Evolutionary conservation across 2,329 filamentous ascomycete genomes (phyloP).

Genomic region (Stachybotrys chartarum): DNA sequence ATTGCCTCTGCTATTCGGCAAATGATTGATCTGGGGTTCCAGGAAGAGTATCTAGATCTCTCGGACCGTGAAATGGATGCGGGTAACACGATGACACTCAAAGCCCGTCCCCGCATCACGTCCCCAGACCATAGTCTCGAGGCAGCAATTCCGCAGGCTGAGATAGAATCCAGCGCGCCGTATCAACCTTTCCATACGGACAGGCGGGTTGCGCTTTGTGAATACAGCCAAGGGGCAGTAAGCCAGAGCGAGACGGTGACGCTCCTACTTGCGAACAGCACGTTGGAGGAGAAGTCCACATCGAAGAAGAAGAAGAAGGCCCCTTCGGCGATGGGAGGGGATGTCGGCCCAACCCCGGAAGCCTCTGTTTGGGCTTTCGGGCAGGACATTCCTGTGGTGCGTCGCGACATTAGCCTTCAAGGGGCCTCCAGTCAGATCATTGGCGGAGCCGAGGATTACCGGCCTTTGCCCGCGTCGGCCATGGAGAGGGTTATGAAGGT

Average conservation of each 20-base stretch:
- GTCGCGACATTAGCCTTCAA: conserved; percentile 45
- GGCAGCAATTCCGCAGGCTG: conserved; percentile 65
- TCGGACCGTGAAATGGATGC: conserved; percentile 45
- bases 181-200: conserved; percentile 97
- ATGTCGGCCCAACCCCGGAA: conserved; percentile 8
- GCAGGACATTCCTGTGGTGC: conserved; percentile 40
- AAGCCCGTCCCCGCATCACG: conserved; percentile 27
- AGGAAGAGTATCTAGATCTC: conserved; percentile 49
- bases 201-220: conserved; percentile 69
- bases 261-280: conserved; percentile 31
- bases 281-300: conserved; percentile 29
- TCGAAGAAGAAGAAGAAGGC: conserved; percentile 29
- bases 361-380: conserved; percentile 52
- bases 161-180: conserved; percentile 91
- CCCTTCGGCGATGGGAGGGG: neutral
- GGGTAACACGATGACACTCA: conserved; percentile 46
- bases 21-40: conserved; percentile 40
- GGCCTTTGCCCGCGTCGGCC: conserved; percentile 54
- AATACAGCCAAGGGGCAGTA: conserved; percentile 40
- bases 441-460: conserved; percentile 43
- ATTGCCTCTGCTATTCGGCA: conserved; percentile 50
- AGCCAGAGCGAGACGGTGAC: conserved; percentile 28
- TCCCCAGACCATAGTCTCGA: conserved; percentile 40
- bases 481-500: conserved; percentile 57
- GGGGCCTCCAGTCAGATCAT: conserved; percentile 44